A percentile compares a stretch with the other conserved stretches of the same genome.
Conservation (phyloP, 2,329 filamentous ascomycete genomes). For the Chrysosporium queenslandicum region DNA sequence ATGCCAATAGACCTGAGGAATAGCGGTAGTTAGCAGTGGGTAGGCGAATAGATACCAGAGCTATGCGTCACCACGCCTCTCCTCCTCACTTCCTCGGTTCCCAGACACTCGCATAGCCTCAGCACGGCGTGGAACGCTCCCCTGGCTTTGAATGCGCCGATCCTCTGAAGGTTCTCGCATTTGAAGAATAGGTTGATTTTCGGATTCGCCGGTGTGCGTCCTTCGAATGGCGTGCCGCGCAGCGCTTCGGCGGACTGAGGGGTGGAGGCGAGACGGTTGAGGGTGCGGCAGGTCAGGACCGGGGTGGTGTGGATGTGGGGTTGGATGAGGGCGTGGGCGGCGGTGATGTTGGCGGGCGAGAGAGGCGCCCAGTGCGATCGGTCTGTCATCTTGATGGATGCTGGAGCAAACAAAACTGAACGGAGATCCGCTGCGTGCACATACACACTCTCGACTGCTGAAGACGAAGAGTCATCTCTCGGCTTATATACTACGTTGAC, state of each 20-base stretch:
- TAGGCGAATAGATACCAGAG: slow-evolving; percentile 50
- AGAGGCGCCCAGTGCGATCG: slow-evolving; percentile 47
- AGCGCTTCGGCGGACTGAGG: slow-evolving; percentile 50
- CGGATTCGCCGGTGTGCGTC: slow-evolving; percentile 51
- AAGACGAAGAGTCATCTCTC: background rate
- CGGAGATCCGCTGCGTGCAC: background rate
- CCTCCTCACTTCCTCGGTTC: slow-evolving; percentile 50
- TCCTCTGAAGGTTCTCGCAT: slow-evolving; percentile 83
- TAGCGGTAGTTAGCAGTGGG: background rate
- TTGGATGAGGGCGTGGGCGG: slow-evolving; percentile 63
- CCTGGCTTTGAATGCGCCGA: slow-evolving; percentile 85
- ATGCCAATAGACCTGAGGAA: background rate
- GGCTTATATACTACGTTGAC: background rate
- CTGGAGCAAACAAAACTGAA: background rate
- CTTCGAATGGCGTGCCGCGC: slow-evolving; percentile 48
- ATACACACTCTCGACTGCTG: background rate
- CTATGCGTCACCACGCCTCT: slow-evolving; percentile 83
- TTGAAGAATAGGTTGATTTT: slow-evolving; percentile 78
- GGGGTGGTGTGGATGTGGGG: slow-evolving; percentile 73
- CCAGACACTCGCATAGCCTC: slow-evolving; percentile 53
- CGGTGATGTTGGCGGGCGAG: slow-evolving; percentile 59
- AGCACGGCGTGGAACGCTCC: slow-evolving; percentile 82
- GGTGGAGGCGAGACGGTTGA: slow-evolving; percentile 64
- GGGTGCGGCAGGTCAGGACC: slow-evolving; percentile 65
- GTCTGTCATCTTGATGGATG: slow-evolving; percentile 34